These are phyloP conservation scores for Colletotrichum viniferum DNA, from an alignment of 2,329 filamentous ascomycete species.

Conservation along the genomic window DNA sequence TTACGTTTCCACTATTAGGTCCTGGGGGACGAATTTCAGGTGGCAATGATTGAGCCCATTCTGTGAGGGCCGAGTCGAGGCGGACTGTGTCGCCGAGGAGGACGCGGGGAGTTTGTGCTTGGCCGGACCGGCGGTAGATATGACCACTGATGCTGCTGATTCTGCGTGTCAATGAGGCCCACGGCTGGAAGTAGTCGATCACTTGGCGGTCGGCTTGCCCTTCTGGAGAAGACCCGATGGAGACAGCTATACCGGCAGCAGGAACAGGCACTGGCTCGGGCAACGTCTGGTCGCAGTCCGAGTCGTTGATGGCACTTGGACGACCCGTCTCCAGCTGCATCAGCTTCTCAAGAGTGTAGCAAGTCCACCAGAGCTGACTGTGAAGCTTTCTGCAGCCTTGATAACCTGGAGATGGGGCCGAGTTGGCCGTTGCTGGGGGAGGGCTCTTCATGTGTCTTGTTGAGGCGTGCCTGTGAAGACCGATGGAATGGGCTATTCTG, in stretches of 20 bases:
- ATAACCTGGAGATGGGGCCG: background rate
- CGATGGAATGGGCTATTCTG: slow-evolving; percentile 28
- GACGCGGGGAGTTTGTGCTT: background rate
- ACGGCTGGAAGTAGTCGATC: slow-evolving; percentile 19
- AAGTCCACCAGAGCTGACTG: slow-evolving; percentile 56
- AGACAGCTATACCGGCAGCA: background rate
- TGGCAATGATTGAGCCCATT: slow-evolving; percentile 20
- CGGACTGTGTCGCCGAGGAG: slow-evolving; percentile 17
- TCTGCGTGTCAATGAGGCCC: slow-evolving; percentile 20
- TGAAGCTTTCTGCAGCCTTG: slow-evolving; percentile 46
- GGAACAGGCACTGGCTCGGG: background rate
- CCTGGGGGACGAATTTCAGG: background rate
- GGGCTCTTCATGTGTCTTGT: background rate
- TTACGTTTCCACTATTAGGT: background rate
- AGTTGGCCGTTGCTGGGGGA: background rate
- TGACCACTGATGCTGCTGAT: slow-evolving; percentile 18
- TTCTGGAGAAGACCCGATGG: background rate
- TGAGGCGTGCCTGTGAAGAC: slow-evolving; percentile 24
- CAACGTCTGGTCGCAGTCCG: slow-evolving; percentile 17
- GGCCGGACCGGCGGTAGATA: background rate
- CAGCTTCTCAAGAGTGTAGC: slow-evolving; percentile 51
- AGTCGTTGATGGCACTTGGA: slow-evolving; percentile 23
- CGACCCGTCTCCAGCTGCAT: slow-evolving; percentile 28
- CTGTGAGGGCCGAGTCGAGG: slow-evolving; percentile 21
- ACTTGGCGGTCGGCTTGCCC: background rate